Evolutionary conservation across 768 basidiomycete genomes (phyloP).

Genomic region (Phanerodontia chrysosporium): DNA sequence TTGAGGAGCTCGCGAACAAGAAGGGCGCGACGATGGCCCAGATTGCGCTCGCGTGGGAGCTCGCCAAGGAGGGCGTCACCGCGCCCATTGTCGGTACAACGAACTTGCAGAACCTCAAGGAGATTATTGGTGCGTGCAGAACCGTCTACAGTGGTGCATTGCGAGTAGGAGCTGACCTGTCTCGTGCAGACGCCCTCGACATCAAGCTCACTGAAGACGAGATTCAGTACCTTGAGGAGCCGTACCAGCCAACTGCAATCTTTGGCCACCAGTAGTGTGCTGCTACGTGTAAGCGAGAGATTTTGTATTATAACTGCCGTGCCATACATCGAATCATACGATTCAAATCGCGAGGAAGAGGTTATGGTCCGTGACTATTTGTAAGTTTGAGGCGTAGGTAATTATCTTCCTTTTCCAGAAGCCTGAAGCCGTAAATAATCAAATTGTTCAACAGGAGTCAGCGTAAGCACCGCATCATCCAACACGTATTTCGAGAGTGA

Average conservation of each 20-base stretch:
- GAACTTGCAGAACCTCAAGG: constrained; percentile 33
- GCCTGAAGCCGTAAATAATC: no score
- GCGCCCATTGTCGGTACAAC: constrained; percentile 42
- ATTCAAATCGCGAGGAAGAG: no score
- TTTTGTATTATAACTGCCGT: no score
- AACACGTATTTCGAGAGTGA: no score
- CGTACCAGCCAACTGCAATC: constrained; percentile 43
- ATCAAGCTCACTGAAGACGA: constrained; percentile 53
- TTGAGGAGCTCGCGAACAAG: constrained; percentile 39
- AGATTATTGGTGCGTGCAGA: constrained; percentile 29
- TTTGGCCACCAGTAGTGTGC: constrained; percentile 35
- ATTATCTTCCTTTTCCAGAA: no score
- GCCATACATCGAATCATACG: no score
- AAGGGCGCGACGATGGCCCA: constrained; percentile 39
- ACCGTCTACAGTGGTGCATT: background rate
- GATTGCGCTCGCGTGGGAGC: constrained; percentile 34
- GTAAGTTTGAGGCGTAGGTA: no score
- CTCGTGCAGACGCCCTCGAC: constrained; percentile 35
- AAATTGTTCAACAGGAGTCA: no score
- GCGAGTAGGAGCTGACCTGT: background rate
- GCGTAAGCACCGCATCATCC: no score
- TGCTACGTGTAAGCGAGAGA: background rate
- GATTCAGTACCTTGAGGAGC: constrained; percentile 49
- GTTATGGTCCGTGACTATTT: no score
- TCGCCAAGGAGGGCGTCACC: constrained; percentile 29